Conservation (phyloP, 306 rosid species). For the Pachyrhizus erosus region DNA sequence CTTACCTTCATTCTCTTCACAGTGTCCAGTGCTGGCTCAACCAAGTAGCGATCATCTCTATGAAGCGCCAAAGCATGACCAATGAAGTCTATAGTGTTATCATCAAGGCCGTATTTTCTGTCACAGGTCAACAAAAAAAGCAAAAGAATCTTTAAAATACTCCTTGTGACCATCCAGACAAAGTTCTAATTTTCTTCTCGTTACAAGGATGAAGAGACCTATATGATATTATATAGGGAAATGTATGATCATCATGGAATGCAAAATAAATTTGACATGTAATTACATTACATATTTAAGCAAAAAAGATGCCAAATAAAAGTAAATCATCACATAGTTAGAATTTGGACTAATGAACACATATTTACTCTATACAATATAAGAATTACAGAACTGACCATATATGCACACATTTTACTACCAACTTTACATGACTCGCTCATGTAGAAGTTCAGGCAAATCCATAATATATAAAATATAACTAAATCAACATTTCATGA, state of each 20-base stretch:
- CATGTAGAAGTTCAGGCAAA: background rate
- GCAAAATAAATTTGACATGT: background rate
- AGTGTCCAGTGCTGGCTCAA: conserved; percentile 92
- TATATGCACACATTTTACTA: conserved; percentile 3
- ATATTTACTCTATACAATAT: background rate
- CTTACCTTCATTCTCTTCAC: conserved; percentile 95
- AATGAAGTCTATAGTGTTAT: conserved; percentile 88
- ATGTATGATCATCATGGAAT: background rate
- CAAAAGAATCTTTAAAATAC: conserved; percentile 22
- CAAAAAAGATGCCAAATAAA: background rate
- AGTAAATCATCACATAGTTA: background rate
- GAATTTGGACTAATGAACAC: conserved; percentile 4
- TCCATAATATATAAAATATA: background rate
- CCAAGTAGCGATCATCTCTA: conserved; percentile 86
- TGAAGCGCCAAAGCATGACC: conserved; percentile 99
- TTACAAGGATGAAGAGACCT: conserved; percentile 13
- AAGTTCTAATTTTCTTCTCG: conserved; percentile 16
- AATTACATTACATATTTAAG: background rate
- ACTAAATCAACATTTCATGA: background rate
- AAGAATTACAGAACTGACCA: background rate
- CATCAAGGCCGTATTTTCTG: conserved; percentile 97
- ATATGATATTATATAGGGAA: background rate
- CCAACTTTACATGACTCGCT: background rate
- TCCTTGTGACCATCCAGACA: conserved; percentile 7
- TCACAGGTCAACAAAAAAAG: conserved; percentile 45